Base-by-base conservation (phyloP, 768 basidiomycete species). In the Cystofilobasidium ferigula region DNA sequence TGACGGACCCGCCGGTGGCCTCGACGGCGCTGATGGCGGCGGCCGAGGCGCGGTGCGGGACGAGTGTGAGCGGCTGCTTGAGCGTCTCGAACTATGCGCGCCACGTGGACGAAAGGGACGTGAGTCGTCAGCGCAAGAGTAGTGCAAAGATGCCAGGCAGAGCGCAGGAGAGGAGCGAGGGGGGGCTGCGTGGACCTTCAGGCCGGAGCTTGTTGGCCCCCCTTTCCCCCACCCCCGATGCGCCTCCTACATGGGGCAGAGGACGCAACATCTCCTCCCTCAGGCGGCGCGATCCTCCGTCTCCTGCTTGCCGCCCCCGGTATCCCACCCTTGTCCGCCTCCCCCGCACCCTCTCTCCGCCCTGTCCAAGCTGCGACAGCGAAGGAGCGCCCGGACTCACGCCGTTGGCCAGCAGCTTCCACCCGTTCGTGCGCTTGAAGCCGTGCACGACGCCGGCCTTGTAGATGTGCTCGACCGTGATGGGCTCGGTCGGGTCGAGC, bases 11-110 rank as follows among this genome's bases (percentile, higher is more conserved):
- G 28, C 92, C 90, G 13, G 79, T 80, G 22, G 79, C 78, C 74
- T 97, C 89, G 62, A 99, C 84, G 0, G 91, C 88, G 61, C 81
- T 74, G 64, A 97, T 89, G 13, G 95, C 93, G 57, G 83, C 83
- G 74, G 87, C 84, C 28, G 90, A 92, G 12, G 89, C 94, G 68
- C 88, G 82, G 3, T 91, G 89, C 24, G 91, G 82, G 13, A 82
- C 82, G 57, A 98, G 83, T 72, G 89, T 85, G 22, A 99, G 82
- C 0, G 88, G 81, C 14, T 77, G 76, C 26, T 73, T 71, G 20
- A 75, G 75, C 4, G 35, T 45, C 26, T 65, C 74, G 67, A 35
- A 67, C 54, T 22, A 71, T 68, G 59, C 72, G 68, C 30, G 47
- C 34, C 8, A 45, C n/a, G 42, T 58, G 60, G 30, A 63, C 57